phyloP scores from a whole-genome alignment of 1,139 yeast genomes.

The Yamadazyma diddensiae region DNA sequence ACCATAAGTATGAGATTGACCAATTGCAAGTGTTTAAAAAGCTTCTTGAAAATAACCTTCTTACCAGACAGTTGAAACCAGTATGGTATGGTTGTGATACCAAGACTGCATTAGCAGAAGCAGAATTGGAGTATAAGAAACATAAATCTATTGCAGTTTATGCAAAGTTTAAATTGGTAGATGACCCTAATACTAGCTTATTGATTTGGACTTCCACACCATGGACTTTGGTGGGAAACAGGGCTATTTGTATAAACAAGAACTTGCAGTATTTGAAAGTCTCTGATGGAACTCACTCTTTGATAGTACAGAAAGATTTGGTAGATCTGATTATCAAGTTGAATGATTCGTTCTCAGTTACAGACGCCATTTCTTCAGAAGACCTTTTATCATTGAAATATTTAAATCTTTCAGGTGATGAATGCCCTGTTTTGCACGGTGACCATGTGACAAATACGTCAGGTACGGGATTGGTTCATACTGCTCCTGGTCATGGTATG shows the following conservation, averaged over 20 bases:
- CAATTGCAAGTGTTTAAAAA: constrained; percentile 70
- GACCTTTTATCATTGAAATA: constrained; percentile 47
- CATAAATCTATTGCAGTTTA: constrained; percentile 72
- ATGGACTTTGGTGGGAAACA: constrained; percentile 91
- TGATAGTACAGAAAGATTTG: constrained; percentile 52
- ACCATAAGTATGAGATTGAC: constrained; percentile 64
- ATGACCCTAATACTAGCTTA: constrained; percentile 17
- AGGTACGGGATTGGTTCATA: constrained; percentile 96
- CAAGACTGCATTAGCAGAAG: constrained; percentile 92
- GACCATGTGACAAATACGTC: constrained; percentile 76
- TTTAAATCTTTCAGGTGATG: constrained; percentile 44
- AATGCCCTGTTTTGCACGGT: constrained; percentile 69
- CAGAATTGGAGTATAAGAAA: constrained; percentile 85
- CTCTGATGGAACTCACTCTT: constrained; percentile 33
- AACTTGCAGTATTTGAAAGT: constrained; percentile 56
- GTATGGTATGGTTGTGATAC: constrained; percentile 98
- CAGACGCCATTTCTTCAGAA: constrained; percentile 35
- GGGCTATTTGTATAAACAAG: constrained; percentile 73
- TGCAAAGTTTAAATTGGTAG: constrained; percentile 47
- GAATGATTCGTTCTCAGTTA: constrained; percentile 35
- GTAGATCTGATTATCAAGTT: constrained; percentile 24
- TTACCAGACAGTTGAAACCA: constrained; percentile 85
- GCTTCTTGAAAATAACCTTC: constrained; percentile 63
- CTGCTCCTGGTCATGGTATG: constrained; percentile 97
- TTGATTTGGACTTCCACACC: constrained; percentile 98